phyloP scores from a whole-genome alignment of 495 filamentous ascomycete genomes.

The Penicillium mononematosum region DNA sequence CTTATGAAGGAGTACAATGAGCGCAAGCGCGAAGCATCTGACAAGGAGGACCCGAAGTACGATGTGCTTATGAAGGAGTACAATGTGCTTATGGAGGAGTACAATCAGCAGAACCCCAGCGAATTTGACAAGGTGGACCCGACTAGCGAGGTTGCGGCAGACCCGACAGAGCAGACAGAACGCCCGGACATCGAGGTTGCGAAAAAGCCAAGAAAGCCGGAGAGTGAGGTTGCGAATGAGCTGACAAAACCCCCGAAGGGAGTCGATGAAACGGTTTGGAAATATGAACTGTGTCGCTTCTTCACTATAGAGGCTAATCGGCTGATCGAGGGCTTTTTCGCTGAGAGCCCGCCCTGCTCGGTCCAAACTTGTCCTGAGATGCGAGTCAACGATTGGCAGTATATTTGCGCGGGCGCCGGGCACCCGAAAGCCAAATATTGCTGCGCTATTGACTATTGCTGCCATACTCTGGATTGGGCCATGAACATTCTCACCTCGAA shows the following conservation, averaged over 20 bases:
- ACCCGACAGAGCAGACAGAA: too few species aligned
- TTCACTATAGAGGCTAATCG: slow-evolving; percentile 90
- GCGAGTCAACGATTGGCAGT: slow-evolving; percentile 98
- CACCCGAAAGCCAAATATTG: slow-evolving; percentile 79
- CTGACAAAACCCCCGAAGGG: slow-evolving; percentile 77
- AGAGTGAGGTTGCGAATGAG: slow-evolving; percentile 60
- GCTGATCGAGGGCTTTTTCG: slow-evolving; percentile 86
- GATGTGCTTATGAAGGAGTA: too few species aligned
- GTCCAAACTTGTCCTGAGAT: slow-evolving; percentile 89
- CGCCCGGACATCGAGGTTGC: too few species aligned
- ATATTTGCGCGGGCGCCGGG: slow-evolving; percentile 87
- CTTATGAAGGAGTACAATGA: not conserved
- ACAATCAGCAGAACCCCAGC: too few species aligned
- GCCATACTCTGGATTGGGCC: slow-evolving; percentile 96
- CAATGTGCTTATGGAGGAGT: too few species aligned
- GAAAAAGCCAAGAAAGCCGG: too few species aligned
- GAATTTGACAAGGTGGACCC: not conserved
- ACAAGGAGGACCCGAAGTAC: slow-evolving; percentile 52
- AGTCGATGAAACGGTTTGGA: slow-evolving; percentile 84
- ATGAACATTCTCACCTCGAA: slow-evolving; percentile 84
- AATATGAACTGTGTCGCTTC: slow-evolving; percentile 96
- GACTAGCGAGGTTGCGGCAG: not conserved
- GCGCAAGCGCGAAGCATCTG: slow-evolving; percentile 52
- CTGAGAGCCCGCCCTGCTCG: slow-evolving; percentile 84
- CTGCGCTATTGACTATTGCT: slow-evolving; percentile 98